Evolutionary conservation across 306 rosid species (phyloP), one percentile per base, ranked within the genome.

Genomic region (Glycine tomentella): DNA sequence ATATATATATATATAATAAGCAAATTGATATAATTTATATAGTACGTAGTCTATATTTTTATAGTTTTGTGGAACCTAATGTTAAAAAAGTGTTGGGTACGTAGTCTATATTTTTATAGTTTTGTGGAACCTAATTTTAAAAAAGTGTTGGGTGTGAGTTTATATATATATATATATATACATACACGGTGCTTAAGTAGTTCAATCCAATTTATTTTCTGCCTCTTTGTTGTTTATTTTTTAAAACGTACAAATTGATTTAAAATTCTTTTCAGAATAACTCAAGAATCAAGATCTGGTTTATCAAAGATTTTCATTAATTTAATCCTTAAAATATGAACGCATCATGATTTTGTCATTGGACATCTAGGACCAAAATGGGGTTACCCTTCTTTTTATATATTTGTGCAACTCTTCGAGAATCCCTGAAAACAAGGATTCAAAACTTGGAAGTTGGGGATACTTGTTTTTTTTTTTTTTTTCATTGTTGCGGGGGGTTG

Each of bases 401-500:
- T 31, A 50, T 48, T 46, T 17, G 15, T 69, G 55, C 16, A 46
- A 69, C 57, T 46, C 53, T 69, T 69, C 11, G 3, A 15, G 75
- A 69, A 69, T 25, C 17, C 52, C 76, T 71, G 31, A 14, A 51
- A 71, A 62, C 7, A 76, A 67, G 53, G 44, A 61, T 75, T 61
- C 70, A 31, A 46, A 46, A 44, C 7, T 59, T 44, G 36, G 8
- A 75, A 52, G 38, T 25, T 14, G 69, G 36, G 15, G 52, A 73
- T 36, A 36, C 14, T n/a, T 17, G 38, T 1, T 10, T 10, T 31
- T 25, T 57, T 25, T 25, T 1, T 25, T 25, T 1, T 25, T 6
- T 8, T 34, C 13, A 10, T 0, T 62, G n/a, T 4, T 62, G 5
- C 9, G 6, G 15, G 42, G 8, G 34, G 15, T 33, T 33, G 17